Evolutionary conservation across 345 rosid species (phyloP).

Genomic region (Isatis tinctoria): DNA sequence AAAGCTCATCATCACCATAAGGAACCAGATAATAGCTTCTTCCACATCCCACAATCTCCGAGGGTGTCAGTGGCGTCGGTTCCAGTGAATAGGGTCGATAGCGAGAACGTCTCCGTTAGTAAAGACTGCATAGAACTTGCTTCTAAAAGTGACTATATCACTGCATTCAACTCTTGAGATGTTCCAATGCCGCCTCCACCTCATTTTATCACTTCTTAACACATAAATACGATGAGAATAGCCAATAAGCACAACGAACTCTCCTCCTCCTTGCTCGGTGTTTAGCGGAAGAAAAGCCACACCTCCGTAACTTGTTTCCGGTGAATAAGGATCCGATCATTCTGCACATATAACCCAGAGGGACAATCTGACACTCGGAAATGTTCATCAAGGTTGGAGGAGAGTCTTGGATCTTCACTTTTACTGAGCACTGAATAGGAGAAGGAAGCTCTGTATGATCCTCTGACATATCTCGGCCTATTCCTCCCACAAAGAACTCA

Average conservation of each 20-base stretch:
- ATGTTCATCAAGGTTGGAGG: too few relatives aligned
- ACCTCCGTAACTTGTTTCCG: background rate
- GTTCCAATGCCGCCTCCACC: background rate
- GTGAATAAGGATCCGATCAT: background rate
- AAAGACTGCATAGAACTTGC: background rate
- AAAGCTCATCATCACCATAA: background rate
- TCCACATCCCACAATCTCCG: background rate
- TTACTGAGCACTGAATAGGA: too few relatives aligned
- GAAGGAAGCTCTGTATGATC: too few relatives aligned
- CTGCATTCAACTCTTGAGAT: background rate
- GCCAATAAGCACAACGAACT: background rate
- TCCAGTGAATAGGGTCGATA: background rate
- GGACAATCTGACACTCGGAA: too few relatives aligned
- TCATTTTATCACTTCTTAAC: slow-evolving; percentile 4
- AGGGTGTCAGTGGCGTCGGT: background rate
- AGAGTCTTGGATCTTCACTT: too few relatives aligned
- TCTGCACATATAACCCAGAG: too few relatives aligned
- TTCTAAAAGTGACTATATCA: background rate
- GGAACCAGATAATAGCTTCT: background rate
- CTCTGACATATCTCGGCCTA: too few relatives aligned
- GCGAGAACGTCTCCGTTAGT: background rate
- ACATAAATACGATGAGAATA: background rate
- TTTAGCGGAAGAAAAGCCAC: background rate
- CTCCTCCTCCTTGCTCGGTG: background rate
- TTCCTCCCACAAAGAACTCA: too few relatives aligned